A percentile compares a stretch with the other conserved stretches of the same genome.
Conservation (phyloP, 768 basidiomycete genomes). For the Serpula lacrymans region DNA sequence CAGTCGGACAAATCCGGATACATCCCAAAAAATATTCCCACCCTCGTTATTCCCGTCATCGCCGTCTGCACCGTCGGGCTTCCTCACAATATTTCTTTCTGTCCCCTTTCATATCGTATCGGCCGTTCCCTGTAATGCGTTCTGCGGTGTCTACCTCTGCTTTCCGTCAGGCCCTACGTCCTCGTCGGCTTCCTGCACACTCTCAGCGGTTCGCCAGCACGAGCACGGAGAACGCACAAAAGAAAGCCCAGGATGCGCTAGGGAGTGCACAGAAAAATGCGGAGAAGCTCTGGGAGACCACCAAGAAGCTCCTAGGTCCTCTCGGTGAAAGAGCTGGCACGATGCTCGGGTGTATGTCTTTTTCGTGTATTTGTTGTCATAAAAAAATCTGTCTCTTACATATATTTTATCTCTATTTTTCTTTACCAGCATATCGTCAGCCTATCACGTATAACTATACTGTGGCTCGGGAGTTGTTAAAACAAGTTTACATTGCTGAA, state of each 20-base stretch:
- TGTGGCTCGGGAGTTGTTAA: conserved; percentile 71
- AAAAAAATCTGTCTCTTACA: neutral
- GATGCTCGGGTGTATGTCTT: conserved; percentile 50
- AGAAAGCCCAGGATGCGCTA: conserved; percentile 70
- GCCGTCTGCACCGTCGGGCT: too few species aligned
- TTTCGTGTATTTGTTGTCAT: conserved; percentile 30
- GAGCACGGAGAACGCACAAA: conserved; percentile 48
- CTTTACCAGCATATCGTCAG: conserved; percentile 60
- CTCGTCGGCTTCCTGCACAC: conserved; percentile 9
- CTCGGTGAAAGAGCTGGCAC: conserved; percentile 53
- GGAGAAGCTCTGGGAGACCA: conserved; percentile 48
- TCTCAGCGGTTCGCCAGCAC: conserved; percentile 40
- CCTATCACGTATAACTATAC: conserved; percentile 77
- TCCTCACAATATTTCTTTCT: too few species aligned
- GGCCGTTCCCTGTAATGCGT: too few species aligned
- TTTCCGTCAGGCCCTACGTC: conserved; percentile 20
- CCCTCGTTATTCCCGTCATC: too few species aligned
- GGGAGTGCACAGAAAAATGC: conserved; percentile 55
- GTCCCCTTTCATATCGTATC: too few species aligned
- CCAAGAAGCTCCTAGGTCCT: conserved; percentile 46
- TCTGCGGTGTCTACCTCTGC: conserved; percentile 20
- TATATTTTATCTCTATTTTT: too few species aligned
- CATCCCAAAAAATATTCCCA: too few species aligned
- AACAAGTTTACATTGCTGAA: conserved; percentile 73
- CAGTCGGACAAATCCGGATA: too few species aligned